phyloP scores from a whole-genome alignment of 306 rosid genomes.

The Coriaria nepalensis region DNA sequence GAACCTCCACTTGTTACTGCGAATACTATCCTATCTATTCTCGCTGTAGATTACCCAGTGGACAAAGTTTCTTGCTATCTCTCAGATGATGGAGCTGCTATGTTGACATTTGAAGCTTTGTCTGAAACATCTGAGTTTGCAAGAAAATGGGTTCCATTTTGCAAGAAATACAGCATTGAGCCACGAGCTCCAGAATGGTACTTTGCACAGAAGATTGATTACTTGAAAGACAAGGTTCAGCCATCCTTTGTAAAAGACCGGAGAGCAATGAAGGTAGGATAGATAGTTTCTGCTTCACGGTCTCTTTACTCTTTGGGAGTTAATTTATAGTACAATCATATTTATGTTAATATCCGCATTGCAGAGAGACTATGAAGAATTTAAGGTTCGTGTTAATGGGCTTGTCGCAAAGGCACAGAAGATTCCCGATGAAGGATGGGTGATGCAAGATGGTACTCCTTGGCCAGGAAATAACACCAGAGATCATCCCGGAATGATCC shows the following conservation, averaged over 20 bases:
- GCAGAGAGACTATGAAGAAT: slow-evolving; percentile 97
- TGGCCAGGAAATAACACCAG: slow-evolving; percentile 99
- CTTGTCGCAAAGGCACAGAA: slow-evolving; percentile 82
- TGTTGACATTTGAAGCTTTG: slow-evolving; percentile 93
- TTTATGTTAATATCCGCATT: slow-evolving; percentile 4
- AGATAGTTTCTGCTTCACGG: not conserved
- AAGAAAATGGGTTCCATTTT: slow-evolving; percentile 93
- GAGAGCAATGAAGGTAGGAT: slow-evolving; percentile 84
- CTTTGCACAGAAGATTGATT: slow-evolving; percentile 83
- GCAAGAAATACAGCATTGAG: slow-evolving; percentile 71
- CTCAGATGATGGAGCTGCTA: slow-evolving; percentile 97
- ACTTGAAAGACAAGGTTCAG: slow-evolving; percentile 88
- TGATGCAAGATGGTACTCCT: slow-evolving; percentile 98
- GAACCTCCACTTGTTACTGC: slow-evolving; percentile 99
- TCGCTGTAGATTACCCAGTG: slow-evolving; percentile 89
- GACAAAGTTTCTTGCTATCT: slow-evolving; percentile 97
- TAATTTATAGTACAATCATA: not conserved
- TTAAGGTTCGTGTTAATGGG: slow-evolving; percentile 75
- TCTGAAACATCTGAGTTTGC: slow-evolving; percentile 91
- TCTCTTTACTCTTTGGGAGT: slow-evolving; percentile 7
- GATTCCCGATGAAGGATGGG: slow-evolving; percentile 95
- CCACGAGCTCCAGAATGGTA: slow-evolving; percentile 99
- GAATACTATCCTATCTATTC: slow-evolving; percentile 88
- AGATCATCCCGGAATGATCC: slow-evolving; percentile 99
- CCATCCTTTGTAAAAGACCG: slow-evolving; percentile 95